Evolutionary conservation across 345 rosid genomes (phyloP).

Genomic region (Orychophragmus violaceus): DNA sequence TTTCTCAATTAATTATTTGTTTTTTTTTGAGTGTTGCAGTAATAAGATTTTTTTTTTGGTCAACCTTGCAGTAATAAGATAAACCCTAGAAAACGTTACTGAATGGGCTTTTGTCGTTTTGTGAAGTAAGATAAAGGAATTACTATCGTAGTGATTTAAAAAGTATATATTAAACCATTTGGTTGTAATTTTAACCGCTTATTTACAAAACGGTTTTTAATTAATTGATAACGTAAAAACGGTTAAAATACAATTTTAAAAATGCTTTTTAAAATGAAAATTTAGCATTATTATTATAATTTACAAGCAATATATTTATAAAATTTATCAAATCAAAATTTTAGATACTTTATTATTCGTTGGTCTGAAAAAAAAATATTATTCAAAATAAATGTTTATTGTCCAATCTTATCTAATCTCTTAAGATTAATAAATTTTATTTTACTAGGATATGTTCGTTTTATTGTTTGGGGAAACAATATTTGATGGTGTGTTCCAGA

Average conservation of each 20-base stretch:
- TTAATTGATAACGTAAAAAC: no score
- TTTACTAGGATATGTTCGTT: background rate
- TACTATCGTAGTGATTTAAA: slow-evolving; percentile 4
- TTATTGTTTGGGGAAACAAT: background rate
- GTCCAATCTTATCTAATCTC: background rate
- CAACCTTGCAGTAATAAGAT: slow-evolving; percentile 14
- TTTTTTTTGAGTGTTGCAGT: slow-evolving; percentile 1
- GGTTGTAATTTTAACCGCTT: no score
- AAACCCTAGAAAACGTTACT: slow-evolving; percentile 26
- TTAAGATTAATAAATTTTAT: background rate
- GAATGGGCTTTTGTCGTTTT: slow-evolving; percentile 24
- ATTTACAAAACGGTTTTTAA: no score
- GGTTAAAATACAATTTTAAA: no score
- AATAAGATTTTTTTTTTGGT: slow-evolving; percentile 2
- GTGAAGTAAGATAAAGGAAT: slow-evolving; percentile 4
- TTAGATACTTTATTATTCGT: background rate
- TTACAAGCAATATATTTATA: no score
- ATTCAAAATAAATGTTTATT: no score
- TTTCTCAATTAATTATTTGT: background rate
- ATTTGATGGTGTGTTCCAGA: background rate
- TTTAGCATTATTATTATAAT: no score
- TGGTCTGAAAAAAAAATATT: background rate
- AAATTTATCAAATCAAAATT: background rate
- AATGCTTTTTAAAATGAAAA: no score
- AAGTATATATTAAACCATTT: background rate